Base-by-base conservation (phyloP, 768 basidiomycete species). In the Baorangia bicolor region DNA sequence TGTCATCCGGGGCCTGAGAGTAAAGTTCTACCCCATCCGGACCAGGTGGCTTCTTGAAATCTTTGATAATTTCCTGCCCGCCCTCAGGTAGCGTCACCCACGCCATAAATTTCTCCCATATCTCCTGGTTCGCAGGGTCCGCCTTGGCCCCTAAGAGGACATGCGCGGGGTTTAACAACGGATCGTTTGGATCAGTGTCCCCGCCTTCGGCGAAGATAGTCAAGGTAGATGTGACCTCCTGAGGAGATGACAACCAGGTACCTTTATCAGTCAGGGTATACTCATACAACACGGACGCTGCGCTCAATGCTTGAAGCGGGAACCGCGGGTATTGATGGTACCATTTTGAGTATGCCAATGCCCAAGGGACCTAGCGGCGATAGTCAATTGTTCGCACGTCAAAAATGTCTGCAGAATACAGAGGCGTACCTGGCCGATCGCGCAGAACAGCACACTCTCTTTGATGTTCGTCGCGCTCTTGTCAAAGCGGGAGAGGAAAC, bases 391-490 rank as follows among this genome's bases (percentile, higher is more conserved):
- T 5, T 42, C 18, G 27, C 18, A 18, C 28, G 20, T 21, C 12
- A 28, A 34, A 49, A 43, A 7, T 28, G 3, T 18, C 23, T 2
- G 42, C 23, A 6, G 11, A 28, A 23, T 8, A 43, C 28, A 3
- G 49, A 75, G 25, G 8, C 53, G 2, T 33, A 62, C 81, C 67
- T 83, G 81, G 9, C 81, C 81, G 25, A 83, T 81, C 11, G 64
- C 69, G 38, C 74, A 71, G 53, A 82, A 84, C 12, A 83, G 55
- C 45, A 71, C 64, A 30, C 77, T 80, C 56, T 83, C 81, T 55
- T 81, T 84, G 65, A 84, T 81, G 61, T 84, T 82, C 0, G 81
- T 83, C 10, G 83, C 81, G 49, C 80, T 80, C 59, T 82, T 84
- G 58, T 85, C 82, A 55, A 73, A 84, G 4, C 82, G 77, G 2